Evolutionary conservation across 495 filamentous ascomycete species (phyloP).

Genomic region (Penicillium coprophilum): DNA sequence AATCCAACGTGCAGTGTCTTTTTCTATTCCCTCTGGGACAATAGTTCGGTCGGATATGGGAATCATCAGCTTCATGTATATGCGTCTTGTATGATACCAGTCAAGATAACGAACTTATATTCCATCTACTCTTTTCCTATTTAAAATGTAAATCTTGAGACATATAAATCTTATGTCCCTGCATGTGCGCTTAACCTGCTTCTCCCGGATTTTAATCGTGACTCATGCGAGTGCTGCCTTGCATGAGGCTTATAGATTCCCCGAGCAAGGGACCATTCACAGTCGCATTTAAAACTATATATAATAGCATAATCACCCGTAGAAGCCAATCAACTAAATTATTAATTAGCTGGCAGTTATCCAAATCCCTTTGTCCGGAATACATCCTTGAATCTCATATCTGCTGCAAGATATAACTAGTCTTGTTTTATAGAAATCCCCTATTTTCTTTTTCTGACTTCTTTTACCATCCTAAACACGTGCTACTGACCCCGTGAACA

Average conservation of each 20-base stretch:
- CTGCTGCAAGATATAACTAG: neutral
- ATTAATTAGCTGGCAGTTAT: neutral
- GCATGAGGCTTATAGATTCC: conserved; percentile 9
- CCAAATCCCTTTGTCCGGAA: neutral
- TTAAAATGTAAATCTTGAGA: neutral
- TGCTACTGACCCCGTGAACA: conserved; percentile 4
- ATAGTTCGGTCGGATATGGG: conserved; percentile 14
- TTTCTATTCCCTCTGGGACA: conserved; percentile 10
- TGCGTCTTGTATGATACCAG: conserved; percentile 10
- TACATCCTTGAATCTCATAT: neutral
- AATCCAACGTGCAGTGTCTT: conserved; percentile 8
- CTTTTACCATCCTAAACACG: neutral
- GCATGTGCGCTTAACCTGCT: conserved; percentile 4
- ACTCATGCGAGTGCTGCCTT: conserved; percentile 12
- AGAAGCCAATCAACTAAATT: neutral
- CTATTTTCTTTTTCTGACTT: neutral
- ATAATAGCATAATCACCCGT: neutral
- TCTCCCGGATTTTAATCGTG: neutral
- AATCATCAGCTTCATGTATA: conserved; percentile 7
- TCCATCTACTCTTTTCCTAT: neutral
- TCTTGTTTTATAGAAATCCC: neutral
- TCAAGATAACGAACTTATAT: neutral
- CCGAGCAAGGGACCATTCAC: conserved; percentile 3
- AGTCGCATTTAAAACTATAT: neutral
- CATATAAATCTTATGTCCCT: neutral